Conservation (phyloP, 73 alveolate species). For the Breviolum minutum region DNA sequence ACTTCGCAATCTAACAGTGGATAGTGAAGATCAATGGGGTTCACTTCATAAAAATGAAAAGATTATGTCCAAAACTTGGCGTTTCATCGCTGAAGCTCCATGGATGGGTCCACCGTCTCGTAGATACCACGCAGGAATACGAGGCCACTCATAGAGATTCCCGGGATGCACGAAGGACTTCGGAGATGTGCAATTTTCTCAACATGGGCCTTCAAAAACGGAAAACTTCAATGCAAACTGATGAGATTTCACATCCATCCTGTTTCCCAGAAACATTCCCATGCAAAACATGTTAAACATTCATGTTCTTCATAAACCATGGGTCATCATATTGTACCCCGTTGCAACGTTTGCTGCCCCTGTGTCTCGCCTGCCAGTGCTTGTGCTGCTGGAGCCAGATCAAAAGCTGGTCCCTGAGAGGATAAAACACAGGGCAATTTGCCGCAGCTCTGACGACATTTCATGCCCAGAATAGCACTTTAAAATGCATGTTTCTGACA, state of each 20-base stretch:
- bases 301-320: background rate
- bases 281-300: background rate
- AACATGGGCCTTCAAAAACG: background rate
- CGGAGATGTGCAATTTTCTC: background rate
- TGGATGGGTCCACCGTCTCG: slow-evolving; percentile 56
- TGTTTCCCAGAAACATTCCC: background rate
- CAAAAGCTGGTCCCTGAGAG: slow-evolving; percentile 29
- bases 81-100: background rate
- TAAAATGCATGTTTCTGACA: no score
- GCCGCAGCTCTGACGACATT: no score
- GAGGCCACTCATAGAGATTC: slow-evolving; percentile 43
- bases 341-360: no score
- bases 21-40: no score
- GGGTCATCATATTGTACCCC: no score
- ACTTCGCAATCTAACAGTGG: no score
- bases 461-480: no score
- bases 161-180: slow-evolving; percentile 26
- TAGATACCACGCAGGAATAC: slow-evolving; percentile 53
- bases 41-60: no score
- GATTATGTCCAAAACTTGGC: background rate
- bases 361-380: slow-evolving; percentile 8
- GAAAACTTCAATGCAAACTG: background rate
- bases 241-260: no score
- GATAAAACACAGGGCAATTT: no score
- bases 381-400: slow-evolving; percentile 53